Percentiles rank a stretch among this genome's conserved stretches.
These are phyloP conservation scores for Fraxinus sp. DNA, from an alignment of 305 asterid genomes.

Conservation along the genomic window DNA sequence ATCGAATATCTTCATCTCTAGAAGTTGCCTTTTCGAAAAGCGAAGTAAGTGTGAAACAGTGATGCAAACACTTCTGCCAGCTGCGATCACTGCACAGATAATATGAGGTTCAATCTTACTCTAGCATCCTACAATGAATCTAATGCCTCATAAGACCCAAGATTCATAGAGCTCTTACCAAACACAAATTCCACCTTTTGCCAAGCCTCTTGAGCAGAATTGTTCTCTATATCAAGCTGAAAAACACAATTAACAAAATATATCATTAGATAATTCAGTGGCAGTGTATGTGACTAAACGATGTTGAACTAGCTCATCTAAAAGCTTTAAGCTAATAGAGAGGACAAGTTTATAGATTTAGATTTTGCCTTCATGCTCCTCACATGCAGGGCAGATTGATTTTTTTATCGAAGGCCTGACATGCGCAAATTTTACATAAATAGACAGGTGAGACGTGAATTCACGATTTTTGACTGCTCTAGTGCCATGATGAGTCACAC, in stretches of 20 bases:
- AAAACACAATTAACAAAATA: constrained; percentile 22
- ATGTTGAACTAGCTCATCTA: not conserved
- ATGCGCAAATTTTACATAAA: not conserved
- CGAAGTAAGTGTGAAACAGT: not conserved
- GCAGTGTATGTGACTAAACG: constrained; percentile 2
- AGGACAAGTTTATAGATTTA: not conserved
- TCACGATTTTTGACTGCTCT: not conserved
- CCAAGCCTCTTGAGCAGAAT: constrained; percentile 78
- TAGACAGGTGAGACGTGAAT: not conserved
- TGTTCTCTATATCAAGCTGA: constrained; percentile 92
- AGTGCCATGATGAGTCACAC: not conserved
- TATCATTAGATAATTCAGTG: not conserved
- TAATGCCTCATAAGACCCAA: constrained; percentile 2
- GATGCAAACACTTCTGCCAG: not conserved
- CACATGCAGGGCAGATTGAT: not conserved
- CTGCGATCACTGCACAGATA: not conserved
- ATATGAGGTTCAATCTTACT: not conserved
- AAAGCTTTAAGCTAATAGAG: not conserved
- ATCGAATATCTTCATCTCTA: not conserved
- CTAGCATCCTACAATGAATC: not conserved
- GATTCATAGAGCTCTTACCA: constrained; percentile 54
- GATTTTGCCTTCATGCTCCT: not conserved
- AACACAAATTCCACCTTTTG: constrained; percentile 81
- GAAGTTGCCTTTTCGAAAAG: not conserved
- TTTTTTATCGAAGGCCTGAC: not conserved